These are phyloP conservation scores for Terfezia boudieri DNA, from an alignment of 495 filamentous ascomycete genomes.

Conservation along the genomic window DNA sequence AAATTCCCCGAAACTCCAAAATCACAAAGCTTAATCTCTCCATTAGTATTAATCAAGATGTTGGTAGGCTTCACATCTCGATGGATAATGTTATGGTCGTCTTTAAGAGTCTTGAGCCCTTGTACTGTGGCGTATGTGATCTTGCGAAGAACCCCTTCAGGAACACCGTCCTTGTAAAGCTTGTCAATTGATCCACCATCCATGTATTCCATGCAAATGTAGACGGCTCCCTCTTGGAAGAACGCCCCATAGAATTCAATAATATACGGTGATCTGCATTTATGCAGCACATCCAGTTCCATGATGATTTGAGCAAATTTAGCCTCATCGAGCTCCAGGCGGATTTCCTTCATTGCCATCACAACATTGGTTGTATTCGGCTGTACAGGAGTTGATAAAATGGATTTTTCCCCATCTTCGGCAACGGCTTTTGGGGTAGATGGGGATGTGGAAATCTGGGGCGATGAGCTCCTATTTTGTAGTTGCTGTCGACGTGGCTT, in stretches of 20 bases:
- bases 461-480: background rate
- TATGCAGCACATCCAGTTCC: conserved; percentile 90
- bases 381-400: conserved; percentile 12
- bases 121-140: conserved; percentile 77
- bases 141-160: conserved; percentile 72
- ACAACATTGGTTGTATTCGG: conserved; percentile 33
- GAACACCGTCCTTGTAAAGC: conserved; percentile 78
- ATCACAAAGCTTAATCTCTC: conserved; percentile 95
- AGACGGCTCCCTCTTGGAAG: conserved; percentile 96
- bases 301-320: conserved; percentile 97
- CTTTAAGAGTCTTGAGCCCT: conserved; percentile 81
- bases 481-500: background rate
- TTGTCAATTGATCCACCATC: conserved; percentile 98
- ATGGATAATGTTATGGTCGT: conserved; percentile 98
- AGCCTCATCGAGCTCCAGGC: conserved; percentile 85
- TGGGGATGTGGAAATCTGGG: background rate
- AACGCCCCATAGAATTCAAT: conserved; percentile 98
- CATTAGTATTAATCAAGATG: conserved; percentile 70
- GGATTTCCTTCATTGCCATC: conserved; percentile 99
- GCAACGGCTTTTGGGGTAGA: conserved; percentile 4
- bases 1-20: conserved; percentile 95
- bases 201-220: conserved; percentile 99
- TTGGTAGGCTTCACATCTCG: conserved; percentile 98
- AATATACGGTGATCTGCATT: conserved; percentile 84
- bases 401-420: conserved; percentile 4